phyloP scores from a whole-genome alignment of 129 eudicot species.

The Lactuca sativa region DNA sequence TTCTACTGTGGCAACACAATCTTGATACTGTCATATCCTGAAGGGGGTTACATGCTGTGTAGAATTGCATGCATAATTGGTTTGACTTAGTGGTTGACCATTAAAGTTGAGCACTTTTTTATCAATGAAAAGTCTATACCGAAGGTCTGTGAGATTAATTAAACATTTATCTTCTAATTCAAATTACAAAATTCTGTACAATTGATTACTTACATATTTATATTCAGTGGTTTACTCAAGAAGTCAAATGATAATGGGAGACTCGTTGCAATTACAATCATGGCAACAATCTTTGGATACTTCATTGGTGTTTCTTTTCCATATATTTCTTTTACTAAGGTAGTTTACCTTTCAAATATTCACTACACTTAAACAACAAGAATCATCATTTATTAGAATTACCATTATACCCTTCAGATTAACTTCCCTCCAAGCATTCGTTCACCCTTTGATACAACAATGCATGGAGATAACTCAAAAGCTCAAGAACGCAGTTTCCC shows the following conservation, averaged over 20 bases:
- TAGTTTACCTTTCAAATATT: slow-evolving; percentile 30
- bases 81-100: slow-evolving; percentile 47
- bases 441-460: slow-evolving; percentile 34
- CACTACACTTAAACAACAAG: background rate
- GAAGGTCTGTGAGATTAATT: slow-evolving; percentile 59
- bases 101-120: slow-evolving; percentile 41
- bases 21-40: background rate
- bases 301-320: slow-evolving; percentile 90
- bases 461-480: slow-evolving; percentile 18
- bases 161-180: background rate
- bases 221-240: slow-evolving; percentile 59
- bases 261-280: slow-evolving; percentile 57
- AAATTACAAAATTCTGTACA: background rate
- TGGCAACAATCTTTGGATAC: slow-evolving; percentile 91
- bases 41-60: slow-evolving; percentile 5
- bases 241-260: slow-evolving; percentile 82
- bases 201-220: slow-evolving; percentile 11
- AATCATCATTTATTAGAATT: slow-evolving; percentile 10
- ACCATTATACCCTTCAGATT: slow-evolving; percentile 28
- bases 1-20: slow-evolving; percentile 7
- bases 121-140: slow-evolving; percentile 63
- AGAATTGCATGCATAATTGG: slow-evolving; percentile 40
- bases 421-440: slow-evolving; percentile 11
- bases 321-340: slow-evolving; percentile 72
- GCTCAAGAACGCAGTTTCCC: slow-evolving; percentile 60